phyloP scores from a whole-genome alignment of 129 eudicot species.

The sunflower (Helianthus annuus) region DNA sequence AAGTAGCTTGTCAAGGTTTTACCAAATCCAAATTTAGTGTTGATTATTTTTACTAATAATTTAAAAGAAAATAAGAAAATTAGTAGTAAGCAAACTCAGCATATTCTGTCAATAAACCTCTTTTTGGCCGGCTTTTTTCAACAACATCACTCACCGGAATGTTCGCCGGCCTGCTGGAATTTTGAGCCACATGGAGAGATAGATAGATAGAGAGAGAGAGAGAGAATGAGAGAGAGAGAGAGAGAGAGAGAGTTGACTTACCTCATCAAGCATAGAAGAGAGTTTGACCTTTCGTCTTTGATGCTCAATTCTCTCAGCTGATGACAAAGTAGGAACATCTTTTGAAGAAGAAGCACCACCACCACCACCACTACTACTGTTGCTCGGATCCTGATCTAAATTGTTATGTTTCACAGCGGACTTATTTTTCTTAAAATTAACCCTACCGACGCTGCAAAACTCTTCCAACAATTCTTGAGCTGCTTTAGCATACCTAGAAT shows the following conservation, averaged over 20 bases:
- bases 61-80: not conserved
- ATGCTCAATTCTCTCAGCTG: slow-evolving; percentile 90
- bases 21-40: slow-evolving; percentile 32
- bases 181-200: not conserved
- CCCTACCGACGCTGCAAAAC: slow-evolving; percentile 94
- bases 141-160: slow-evolving; percentile 38
- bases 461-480: slow-evolving; percentile 96
- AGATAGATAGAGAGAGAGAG: not conserved
- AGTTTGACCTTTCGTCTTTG: slow-evolving; percentile 97
- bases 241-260: slow-evolving; percentile 34
- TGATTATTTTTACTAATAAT: not conserved
- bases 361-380: slow-evolving; percentile 29
- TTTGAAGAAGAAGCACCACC: slow-evolving; percentile 59
- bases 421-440: slow-evolving; percentile 66
- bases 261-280: slow-evolving; percentile 96
- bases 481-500: slow-evolving; percentile 75
- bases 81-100: slow-evolving; percentile 30
- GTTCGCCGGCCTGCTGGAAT: slow-evolving; percentile 25
- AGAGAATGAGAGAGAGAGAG: slow-evolving; percentile 6
- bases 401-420: slow-evolving; percentile 22
- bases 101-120: slow-evolving; percentile 36
- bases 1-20: slow-evolving; percentile 30
- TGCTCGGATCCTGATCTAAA: slow-evolving; percentile 30
- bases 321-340: slow-evolving; percentile 67
- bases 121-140: slow-evolving; percentile 36